Conservation (phyloP, 257 asterid genomes). For the Solanum phureja region DNA sequence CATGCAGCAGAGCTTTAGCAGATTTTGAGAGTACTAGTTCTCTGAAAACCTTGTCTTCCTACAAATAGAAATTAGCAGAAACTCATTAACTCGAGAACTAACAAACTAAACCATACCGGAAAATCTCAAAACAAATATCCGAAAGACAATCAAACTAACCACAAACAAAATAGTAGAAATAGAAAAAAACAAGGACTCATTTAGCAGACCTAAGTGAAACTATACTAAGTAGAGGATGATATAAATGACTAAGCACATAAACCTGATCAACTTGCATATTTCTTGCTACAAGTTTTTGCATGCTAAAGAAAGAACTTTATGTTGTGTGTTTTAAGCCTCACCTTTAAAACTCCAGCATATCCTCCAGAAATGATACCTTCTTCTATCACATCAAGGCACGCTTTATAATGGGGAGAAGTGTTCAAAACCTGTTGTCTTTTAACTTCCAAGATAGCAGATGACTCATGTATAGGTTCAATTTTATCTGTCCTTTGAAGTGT, state of each 20-base stretch:
- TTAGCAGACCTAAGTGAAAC: not conserved
- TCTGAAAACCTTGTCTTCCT: slow-evolving; percentile 44
- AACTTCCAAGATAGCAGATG: slow-evolving; percentile 27
- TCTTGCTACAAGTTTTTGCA: not conserved
- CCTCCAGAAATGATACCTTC: slow-evolving; percentile 42
- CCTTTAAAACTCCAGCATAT: slow-evolving; percentile 39
- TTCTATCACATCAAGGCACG: slow-evolving; percentile 45
- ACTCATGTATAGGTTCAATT: slow-evolving; percentile 32
- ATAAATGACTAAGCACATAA: not conserved
- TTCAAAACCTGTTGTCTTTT: slow-evolving; percentile 26
- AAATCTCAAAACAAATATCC: not conserved
- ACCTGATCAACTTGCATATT: not conserved
- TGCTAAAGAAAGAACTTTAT: not conserved
- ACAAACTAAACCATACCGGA: not conserved
- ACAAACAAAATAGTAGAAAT: not conserved
- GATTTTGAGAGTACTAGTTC: slow-evolving; percentile 46
- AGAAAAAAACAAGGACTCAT: not conserved
- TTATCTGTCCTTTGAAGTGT: slow-evolving; percentile 40
- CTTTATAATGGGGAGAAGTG: slow-evolving; percentile 30
- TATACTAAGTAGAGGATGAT: not conserved
- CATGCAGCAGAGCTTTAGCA: slow-evolving; percentile 42
- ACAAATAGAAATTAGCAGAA: not conserved
- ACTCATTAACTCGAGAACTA: not conserved
- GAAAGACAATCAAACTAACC: not conserved
- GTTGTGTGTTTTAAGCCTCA: not conserved